Conservation (phyloP, 208 protist genomes). For the Trypanosoma conorhini region DNA sequence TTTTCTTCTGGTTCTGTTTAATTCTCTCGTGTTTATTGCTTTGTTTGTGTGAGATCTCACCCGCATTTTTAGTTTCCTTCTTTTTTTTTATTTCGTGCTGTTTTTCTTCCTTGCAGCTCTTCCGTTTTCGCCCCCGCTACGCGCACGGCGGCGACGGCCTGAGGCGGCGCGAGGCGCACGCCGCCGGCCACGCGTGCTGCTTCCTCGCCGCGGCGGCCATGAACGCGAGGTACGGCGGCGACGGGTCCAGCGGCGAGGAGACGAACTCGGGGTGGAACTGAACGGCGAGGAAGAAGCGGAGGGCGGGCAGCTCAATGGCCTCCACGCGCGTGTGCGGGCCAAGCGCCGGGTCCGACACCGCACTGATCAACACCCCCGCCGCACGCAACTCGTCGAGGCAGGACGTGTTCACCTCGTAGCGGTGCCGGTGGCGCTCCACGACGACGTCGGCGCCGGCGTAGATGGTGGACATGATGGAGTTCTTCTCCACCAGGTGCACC, state of each 20-base stretch:
- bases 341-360: slow-evolving; percentile 72
- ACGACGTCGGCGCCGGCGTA: slow-evolving; percentile 87
- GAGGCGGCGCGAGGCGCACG: slow-evolving; percentile 48
- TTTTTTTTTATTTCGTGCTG: slow-evolving; percentile 6
- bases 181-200: slow-evolving; percentile 59
- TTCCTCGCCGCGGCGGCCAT: slow-evolving; percentile 85
- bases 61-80: too few relatives aligned
- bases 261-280: slow-evolving; percentile 99
- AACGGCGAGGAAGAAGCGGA: slow-evolving; percentile 94
- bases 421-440: slow-evolving; percentile 97
- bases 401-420: slow-evolving; percentile 98
- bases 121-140: neutral
- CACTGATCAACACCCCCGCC: slow-evolving; percentile 93
- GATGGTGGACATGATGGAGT: slow-evolving; percentile 68
- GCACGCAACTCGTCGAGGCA: slow-evolving; percentile 90
- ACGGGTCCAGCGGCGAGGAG: slow-evolving; percentile 93
- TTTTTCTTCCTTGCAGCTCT: neutral
- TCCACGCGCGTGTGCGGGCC: slow-evolving; percentile 93
- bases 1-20: too few relatives aligned
- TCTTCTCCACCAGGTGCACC: slow-evolving; percentile 72
- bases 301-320: slow-evolving; percentile 78
- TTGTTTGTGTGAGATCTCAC: too few relatives aligned
- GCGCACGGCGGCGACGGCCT: neutral
- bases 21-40: too few relatives aligned
- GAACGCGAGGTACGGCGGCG: slow-evolving; percentile 97